Conservation (phyloP, 352 stramenopile species). For the Globisporangium splendens region DNA sequence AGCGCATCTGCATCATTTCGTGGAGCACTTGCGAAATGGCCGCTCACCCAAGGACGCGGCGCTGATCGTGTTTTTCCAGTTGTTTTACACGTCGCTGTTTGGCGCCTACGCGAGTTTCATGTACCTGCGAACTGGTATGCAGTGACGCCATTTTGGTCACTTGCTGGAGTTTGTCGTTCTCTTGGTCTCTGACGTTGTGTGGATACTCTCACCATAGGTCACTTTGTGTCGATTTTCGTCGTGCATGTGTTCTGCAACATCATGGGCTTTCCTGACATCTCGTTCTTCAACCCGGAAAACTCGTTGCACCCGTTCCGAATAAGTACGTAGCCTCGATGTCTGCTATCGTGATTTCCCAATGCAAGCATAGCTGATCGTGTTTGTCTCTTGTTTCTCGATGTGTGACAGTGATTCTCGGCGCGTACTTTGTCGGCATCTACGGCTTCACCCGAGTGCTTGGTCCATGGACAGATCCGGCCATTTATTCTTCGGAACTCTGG, state of each 20-base stretch:
- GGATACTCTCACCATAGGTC: slow-evolving; percentile 30
- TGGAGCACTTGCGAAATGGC: slow-evolving; percentile 75
- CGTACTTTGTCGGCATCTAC: slow-evolving; percentile 85
- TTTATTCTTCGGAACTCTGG: slow-evolving; percentile 81
- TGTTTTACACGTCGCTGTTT: slow-evolving; percentile 96
- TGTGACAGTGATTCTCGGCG: slow-evolving; percentile 59
- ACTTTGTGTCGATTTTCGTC: slow-evolving; percentile 86
- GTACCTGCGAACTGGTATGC: slow-evolving; percentile 86
- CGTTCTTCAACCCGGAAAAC: slow-evolving; percentile 78
- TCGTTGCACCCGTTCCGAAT: slow-evolving; percentile 73
- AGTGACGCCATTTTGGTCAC: not conserved
- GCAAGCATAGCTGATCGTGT: too few relatives aligned
- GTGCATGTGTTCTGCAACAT: slow-evolving; percentile 95
- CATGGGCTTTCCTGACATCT: slow-evolving; percentile 92
- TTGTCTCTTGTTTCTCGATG: not conserved
- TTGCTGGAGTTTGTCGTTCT: not conserved
- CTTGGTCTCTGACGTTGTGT: not conserved
- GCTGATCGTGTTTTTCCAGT: slow-evolving; percentile 89
- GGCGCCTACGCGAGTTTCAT: slow-evolving; percentile 93
- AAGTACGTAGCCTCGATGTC: slow-evolving; percentile 27
- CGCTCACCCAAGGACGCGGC: slow-evolving; percentile 64
- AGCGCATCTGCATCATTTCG: slow-evolving; percentile 86
- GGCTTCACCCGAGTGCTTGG: slow-evolving; percentile 70
- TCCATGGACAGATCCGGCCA: slow-evolving; percentile 70
- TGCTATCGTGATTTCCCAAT: too few relatives aligned